Percentiles rank a stretch among this genome's conserved stretches.
These are phyloP conservation scores for Calonectria pteridis DNA, from an alignment of 2,329 filamentous ascomycete genomes.

Conservation along the genomic window DNA sequence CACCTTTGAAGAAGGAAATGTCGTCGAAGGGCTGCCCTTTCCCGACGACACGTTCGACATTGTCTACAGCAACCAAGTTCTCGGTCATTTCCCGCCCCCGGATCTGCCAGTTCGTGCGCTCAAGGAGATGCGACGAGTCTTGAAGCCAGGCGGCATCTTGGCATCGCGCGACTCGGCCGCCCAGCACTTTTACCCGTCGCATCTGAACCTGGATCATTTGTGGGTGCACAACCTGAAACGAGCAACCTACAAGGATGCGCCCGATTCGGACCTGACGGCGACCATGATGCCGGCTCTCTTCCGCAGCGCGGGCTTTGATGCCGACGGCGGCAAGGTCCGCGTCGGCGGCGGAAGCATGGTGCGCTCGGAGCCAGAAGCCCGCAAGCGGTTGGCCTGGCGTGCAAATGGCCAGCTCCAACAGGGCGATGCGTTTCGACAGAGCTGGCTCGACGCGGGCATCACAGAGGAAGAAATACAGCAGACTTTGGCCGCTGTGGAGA, in stretches of 20 bases:
- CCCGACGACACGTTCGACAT: slow-evolving; percentile 9
- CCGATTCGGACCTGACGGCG: neutral
- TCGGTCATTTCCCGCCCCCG: slow-evolving; percentile 51
- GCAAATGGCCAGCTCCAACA: slow-evolving; percentile 6
- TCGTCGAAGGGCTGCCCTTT: slow-evolving; percentile 28
- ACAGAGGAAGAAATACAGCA: slow-evolving; percentile 25
- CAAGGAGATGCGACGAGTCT: slow-evolving; percentile 55
- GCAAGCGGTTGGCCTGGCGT: slow-evolving; percentile 12
- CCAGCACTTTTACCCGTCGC: slow-evolving; percentile 41
- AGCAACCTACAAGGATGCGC: neutral
- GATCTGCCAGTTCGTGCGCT: slow-evolving; percentile 48
- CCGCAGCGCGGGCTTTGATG: slow-evolving; percentile 3
- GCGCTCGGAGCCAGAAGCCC: slow-evolving; percentile 7
- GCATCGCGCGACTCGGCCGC: slow-evolving; percentile 44
- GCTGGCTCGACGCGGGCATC: slow-evolving; percentile 28
- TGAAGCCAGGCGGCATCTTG: slow-evolving; percentile 56
- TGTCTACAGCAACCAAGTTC: slow-evolving; percentile 1
- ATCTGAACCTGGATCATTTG: slow-evolving; percentile 35
- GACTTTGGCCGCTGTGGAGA: slow-evolving; percentile 20
- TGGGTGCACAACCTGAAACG: neutral
- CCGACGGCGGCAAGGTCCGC: neutral
- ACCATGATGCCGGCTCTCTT: slow-evolving; percentile 11
- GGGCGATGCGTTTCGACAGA: slow-evolving; percentile 13
- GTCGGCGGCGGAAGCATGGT: slow-evolving; percentile 10
- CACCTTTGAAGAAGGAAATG: neutral